Conservation (phyloP, 805 yeast genomes). For the Ogataea chonburiensis region DNA sequence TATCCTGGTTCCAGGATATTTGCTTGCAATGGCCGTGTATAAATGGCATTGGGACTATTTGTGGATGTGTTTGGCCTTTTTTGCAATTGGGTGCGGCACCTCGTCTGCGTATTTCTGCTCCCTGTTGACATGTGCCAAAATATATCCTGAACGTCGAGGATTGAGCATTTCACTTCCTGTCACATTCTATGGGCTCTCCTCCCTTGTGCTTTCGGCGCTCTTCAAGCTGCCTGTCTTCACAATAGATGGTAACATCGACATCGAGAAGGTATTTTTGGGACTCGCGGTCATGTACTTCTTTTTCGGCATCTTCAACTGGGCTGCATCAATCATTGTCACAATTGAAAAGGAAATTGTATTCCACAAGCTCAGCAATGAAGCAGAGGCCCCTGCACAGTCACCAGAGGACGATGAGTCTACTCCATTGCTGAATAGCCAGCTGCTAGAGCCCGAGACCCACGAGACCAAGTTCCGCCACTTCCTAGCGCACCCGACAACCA, state of each 20-base stretch:
- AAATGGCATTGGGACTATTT: conserved; percentile 30
- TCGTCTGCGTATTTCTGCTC: conserved; percentile 71
- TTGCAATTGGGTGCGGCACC: conserved; percentile 67
- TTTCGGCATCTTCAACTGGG: conserved; percentile 59
- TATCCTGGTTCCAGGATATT: conserved; percentile 67
- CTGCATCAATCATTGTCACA: conserved; percentile 63
- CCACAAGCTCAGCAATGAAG: conserved; percentile 25
- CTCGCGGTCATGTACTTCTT: conserved; percentile 53
- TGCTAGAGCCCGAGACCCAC: conserved; percentile 29
- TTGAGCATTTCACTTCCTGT: conserved; percentile 87
- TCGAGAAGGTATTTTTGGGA: conserved; percentile 50
- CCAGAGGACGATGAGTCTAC: conserved; percentile 29
- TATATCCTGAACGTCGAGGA: conserved; percentile 75
- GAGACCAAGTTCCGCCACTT: conserved; percentile 29
- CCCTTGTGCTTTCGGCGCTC: conserved; percentile 69
- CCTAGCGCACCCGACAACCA: conserved; percentile 56
- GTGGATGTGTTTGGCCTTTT: conserved; percentile 49
- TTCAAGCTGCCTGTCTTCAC: conserved; percentile 42
- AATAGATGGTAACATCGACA: conserved; percentile 37
- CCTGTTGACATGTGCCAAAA: conserved; percentile 76
- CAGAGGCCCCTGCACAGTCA: conserved; percentile 14
- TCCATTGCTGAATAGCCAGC: conserved; percentile 32
- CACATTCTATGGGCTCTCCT: conserved; percentile 80
- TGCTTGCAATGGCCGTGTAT: conserved; percentile 43
- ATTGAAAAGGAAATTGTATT: conserved; percentile 51